These are phyloP conservation scores for Ophiostoma quercus DNA, from an alignment of 2,329 filamentous ascomycete genomes.

Conservation along the genomic window DNA sequence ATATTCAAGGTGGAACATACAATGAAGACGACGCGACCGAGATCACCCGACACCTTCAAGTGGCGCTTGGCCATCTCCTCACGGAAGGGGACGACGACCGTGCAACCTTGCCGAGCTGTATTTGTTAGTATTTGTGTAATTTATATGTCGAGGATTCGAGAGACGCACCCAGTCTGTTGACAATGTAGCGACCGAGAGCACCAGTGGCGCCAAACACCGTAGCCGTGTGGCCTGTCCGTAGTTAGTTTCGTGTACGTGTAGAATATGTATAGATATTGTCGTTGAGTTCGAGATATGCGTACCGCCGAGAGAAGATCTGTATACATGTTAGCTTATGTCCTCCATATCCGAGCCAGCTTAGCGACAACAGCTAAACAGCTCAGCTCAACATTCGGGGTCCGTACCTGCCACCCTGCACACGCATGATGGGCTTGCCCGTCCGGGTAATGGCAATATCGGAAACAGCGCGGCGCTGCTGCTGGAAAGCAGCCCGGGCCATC, in stretches of 20 bases:
- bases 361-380: no score
- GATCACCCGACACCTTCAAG: conserved; percentile 90
- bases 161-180: conserved; percentile 74
- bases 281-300: conserved; percentile 32
- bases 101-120: conserved; percentile 85
- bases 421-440: conserved; percentile 92
- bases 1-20: conserved; percentile 43
- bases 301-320: conserved; percentile 82
- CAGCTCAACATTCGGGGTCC: conserved; percentile 30
- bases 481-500: conserved; percentile 43
- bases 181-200: conserved; percentile 92
- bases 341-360: background rate
- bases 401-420: conserved; percentile 83
- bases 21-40: conserved; percentile 83
- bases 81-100: conserved; percentile 84
- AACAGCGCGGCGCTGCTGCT: conserved; percentile 50
- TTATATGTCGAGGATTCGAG: background rate
- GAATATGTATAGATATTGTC: background rate
- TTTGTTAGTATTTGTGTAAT: background rate
- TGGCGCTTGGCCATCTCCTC: conserved; percentile 98
- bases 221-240: conserved; percentile 72
- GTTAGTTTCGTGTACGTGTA: background rate
- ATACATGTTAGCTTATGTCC: conserved; percentile 15
- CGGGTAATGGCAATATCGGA: conserved; percentile 90
- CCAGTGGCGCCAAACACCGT: conserved; percentile 98